Evolutionary conservation across 1,284 basidiomycete species (phyloP).

Genomic region (Fistulinella cinereoalba): DNA sequence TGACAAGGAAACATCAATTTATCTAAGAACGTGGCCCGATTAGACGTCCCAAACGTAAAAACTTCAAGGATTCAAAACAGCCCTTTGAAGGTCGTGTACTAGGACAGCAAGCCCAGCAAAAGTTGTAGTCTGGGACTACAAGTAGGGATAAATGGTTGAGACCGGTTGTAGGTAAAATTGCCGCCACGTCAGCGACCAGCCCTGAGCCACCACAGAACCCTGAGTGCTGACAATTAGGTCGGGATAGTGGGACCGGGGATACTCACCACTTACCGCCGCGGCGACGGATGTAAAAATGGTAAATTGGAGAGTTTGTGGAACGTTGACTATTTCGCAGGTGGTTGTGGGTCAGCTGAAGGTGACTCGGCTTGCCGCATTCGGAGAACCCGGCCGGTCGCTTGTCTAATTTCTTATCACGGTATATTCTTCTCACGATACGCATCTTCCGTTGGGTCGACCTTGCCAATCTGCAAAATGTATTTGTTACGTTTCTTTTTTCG

Average conservation of each 20-base stretch:
- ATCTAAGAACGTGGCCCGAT: conserved; percentile 6
- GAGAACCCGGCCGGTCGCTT: too few species aligned
- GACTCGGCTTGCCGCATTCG: neutral
- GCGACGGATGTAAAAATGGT: neutral
- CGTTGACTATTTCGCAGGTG: neutral
- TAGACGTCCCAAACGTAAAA: neutral
- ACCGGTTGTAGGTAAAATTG: conserved; percentile 1
- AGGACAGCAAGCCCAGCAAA: neutral
- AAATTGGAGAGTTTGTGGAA: neutral
- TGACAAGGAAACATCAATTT: conserved; percentile 19
- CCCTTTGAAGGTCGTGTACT: neutral
- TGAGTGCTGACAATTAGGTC: neutral
- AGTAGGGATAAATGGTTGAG: conserved; percentile 1
- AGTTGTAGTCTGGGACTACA: neutral
- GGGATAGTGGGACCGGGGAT: neutral
- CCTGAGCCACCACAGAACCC: conserved; percentile 6
- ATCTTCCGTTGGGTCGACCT: too few species aligned
- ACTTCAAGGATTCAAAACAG: neutral
- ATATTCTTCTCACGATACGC: too few species aligned
- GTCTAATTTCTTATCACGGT: neutral
- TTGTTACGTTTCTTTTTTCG: too few species aligned
- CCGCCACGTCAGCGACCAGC: conserved; percentile 2
- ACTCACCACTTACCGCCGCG: neutral
- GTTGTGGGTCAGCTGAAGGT: neutral
- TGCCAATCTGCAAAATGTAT: too few species aligned